phyloP scores from a whole-genome alignment of 345 rosid species.

The Rhodomyrtus tomentosa region DNA sequence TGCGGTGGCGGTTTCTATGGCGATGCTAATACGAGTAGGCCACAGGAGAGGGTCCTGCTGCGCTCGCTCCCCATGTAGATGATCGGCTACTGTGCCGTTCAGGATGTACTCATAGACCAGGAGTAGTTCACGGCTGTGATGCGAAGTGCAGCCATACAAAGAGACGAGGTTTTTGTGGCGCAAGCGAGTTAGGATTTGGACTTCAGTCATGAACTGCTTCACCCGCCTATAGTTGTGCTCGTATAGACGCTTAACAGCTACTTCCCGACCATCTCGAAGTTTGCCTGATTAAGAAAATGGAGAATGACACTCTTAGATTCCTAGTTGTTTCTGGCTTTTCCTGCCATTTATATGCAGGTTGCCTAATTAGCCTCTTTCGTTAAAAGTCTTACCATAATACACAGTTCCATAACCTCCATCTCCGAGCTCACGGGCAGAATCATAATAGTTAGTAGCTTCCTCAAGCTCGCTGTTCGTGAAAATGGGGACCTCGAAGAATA shows the following conservation, averaged over 20 bases:
- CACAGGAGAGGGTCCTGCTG: slow-evolving; percentile 24
- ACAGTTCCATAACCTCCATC: slow-evolving; percentile 75
- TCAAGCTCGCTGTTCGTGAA: slow-evolving; percentile 55
- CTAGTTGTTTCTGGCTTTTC: background rate
- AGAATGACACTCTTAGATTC: background rate
- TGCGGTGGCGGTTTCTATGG: slow-evolving; percentile 52
- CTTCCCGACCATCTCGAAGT: slow-evolving; percentile 56
- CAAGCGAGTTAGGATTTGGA: slow-evolving; percentile 43
- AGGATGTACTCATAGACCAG: slow-evolving; percentile 57
- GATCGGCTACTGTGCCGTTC: slow-evolving; percentile 61
- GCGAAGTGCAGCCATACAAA: slow-evolving; percentile 61
- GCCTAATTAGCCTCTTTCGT: background rate
- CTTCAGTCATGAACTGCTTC: slow-evolving; percentile 51
- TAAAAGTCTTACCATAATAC: slow-evolving; percentile 35
- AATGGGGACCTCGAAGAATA: slow-evolving; percentile 33
- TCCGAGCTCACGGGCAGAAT: slow-evolving; percentile 36
- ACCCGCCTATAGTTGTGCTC: slow-evolving; percentile 37
- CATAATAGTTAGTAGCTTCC: slow-evolving; percentile 46
- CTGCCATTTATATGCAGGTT: background rate
- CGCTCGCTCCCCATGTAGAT: slow-evolving; percentile 37
- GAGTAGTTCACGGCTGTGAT: slow-evolving; percentile 40
- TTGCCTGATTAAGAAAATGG: slow-evolving; percentile 21
- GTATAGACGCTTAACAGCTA: slow-evolving; percentile 57
- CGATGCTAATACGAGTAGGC: slow-evolving; percentile 46
- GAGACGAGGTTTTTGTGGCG: slow-evolving; percentile 55